Percentiles rank a stretch among this genome's conserved stretches.
Conservation (phyloP, 2,329 filamentous ascomycete genomes). For the Talaromyces funiculosus region DNA sequence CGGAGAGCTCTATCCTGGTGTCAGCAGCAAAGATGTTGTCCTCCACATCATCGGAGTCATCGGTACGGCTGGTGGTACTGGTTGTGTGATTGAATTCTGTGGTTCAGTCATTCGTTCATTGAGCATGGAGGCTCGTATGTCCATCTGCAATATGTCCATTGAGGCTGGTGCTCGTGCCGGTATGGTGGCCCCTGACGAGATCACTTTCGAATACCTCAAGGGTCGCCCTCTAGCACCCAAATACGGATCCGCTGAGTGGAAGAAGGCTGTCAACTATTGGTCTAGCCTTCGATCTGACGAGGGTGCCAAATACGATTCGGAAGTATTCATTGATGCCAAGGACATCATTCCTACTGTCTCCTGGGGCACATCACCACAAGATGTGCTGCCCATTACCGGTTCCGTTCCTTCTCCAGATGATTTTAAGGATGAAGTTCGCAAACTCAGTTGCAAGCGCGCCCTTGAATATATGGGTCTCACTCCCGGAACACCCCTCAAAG, state of each 20-base stretch:
- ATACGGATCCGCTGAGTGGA: constrained; percentile 79
- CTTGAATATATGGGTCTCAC: constrained; percentile 95
- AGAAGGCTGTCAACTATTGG: constrained; percentile 85
- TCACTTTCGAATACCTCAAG: constrained; percentile 92
- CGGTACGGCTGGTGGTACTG: constrained; percentile 90
- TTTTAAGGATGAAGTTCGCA: constrained; percentile 74
- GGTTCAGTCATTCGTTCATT: constrained; percentile 83
- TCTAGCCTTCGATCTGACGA: constrained; percentile 75
- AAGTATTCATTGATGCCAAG: constrained; percentile 84
- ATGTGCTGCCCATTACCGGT: constrained; percentile 90
- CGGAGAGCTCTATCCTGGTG: constrained; percentile 80
- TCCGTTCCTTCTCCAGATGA: constrained; percentile 85
- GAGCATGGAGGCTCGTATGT: constrained; percentile 98
- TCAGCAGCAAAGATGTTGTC: constrained; percentile 93
- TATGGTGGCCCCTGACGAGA: constrained; percentile 93
- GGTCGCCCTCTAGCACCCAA: constrained; percentile 82
- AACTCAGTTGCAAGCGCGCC: constrained; percentile 70
- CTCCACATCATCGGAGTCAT: constrained; percentile 90
- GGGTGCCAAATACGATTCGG: constrained; percentile 83
- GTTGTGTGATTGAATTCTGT: constrained; percentile 94
- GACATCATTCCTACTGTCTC: constrained; percentile 91
- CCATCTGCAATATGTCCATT: constrained; percentile 99
- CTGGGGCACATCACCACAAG: constrained; percentile 95
- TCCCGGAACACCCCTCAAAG: constrained; percentile 81
- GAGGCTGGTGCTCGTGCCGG: constrained; percentile 92